Evolutionary conservation across 805 yeast genomes (phyloP), one percentile per base, ranked within the genome.

Genomic region (Brettanomyces anomalus): DNA sequence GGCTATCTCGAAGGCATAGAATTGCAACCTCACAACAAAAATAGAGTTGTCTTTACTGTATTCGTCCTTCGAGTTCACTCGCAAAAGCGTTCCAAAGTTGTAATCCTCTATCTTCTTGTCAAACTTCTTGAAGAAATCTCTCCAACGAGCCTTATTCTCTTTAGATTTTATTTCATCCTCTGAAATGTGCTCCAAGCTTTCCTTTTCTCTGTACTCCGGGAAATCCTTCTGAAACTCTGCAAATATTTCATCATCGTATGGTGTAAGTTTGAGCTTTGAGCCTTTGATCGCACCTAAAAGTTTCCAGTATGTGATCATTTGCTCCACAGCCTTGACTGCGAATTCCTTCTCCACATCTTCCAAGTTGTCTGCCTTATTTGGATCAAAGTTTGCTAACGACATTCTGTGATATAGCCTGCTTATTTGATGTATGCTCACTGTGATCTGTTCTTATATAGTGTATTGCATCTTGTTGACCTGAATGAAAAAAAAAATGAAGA

Each of bases 321-420:
- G 97, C 64, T 77, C 80, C 15, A 93, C 98, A 4, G 97, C 98
- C 65, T 84, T 86, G 46, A 93, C 98, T 35, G 98, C 97, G 58
- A 93, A 93, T 68, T 93, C 97, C 73, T 79, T 87, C 66, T 93
- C 98, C 57, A 93, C 87, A 55, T 87, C 95, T 65, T 90, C 97
- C 55, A 86, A 71, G 69, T 93, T 93, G 48, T 93, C 96, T 37
- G 98, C 97, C 46, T 72, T 74, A 57, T 93, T 96, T 16, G 98
- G 89, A 56, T 49, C 51, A 38, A 58, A 57, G n/a, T 49, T 47
- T 5, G 48, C 43, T 37, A 55, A 48, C 26, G 48, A 24, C 28
- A 24, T 24, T 24, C 28, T 24, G 28, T 24, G 10, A 7, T 24
- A 2, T 24, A 24, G 28, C 10, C 10, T 7, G 10, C 28, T 24